Percentiles rank a stretch among this genome's conserved stretches.
Evolutionary conservation across 2,329 filamentous ascomycete species (phyloP).

Genomic region (Apiospora kogelbergensis): DNA sequence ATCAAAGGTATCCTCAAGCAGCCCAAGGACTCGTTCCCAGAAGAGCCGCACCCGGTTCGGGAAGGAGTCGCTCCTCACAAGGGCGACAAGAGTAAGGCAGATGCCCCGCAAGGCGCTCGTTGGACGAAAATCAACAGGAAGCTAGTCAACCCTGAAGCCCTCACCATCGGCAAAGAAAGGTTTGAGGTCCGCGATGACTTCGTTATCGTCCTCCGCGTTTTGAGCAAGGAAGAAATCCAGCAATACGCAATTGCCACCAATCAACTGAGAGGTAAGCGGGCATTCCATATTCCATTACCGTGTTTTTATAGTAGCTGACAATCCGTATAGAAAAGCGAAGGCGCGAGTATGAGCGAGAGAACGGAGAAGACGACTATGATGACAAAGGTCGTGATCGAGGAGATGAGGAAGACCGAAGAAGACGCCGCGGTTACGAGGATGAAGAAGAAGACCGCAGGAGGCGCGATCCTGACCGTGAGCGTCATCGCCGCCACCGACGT

Average conservation of each 20-base stretch:
- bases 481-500: slow-evolving; percentile 18
- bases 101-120: slow-evolving; percentile 74
- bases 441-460: slow-evolving; percentile 30
- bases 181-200: slow-evolving; percentile 92
- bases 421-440: slow-evolving; percentile 29
- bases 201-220: slow-evolving; percentile 86
- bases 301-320: not conserved
- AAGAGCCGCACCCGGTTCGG: slow-evolving; percentile 77
- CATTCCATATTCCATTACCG: slow-evolving; percentile 20
- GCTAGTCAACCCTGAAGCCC: slow-evolving; percentile 84
- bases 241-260: slow-evolving; percentile 80
- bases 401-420: slow-evolving; percentile 32
- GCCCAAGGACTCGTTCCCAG: slow-evolving; percentile 80
- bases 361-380: slow-evolving; percentile 18
- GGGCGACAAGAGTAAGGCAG: slow-evolving; percentile 72
- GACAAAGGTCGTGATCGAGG: slow-evolving; percentile 26
- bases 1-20: slow-evolving; percentile 84
- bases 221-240: slow-evolving; percentile 88
- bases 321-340: slow-evolving; percentile 35
- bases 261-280: slow-evolving; percentile 70
- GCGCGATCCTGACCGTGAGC: slow-evolving; percentile 23
- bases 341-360: slow-evolving; percentile 39
- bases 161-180: slow-evolving; percentile 83
- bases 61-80: slow-evolving; percentile 95
- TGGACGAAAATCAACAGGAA: slow-evolving; percentile 93